Percentiles rank a stretch among this genome's conserved stretches.
phyloP scores from a whole-genome alignment of 2,329 filamentous ascomycete species.

The Phialocephala subalpina region DNA sequence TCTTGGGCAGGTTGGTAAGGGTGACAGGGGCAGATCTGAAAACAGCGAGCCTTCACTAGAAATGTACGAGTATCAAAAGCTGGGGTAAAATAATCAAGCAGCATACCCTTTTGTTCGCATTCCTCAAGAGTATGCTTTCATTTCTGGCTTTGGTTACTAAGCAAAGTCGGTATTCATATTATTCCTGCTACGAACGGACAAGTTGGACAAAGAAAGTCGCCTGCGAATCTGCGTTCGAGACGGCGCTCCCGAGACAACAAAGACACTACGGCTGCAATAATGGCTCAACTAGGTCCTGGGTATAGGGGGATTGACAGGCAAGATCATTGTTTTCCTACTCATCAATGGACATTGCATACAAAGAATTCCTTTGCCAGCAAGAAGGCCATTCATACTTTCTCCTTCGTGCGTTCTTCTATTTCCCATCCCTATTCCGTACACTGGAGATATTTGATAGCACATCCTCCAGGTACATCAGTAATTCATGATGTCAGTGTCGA shows the following conservation, averaged over 20 bases:
- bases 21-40: constrained; percentile 19
- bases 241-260: constrained; percentile 46
- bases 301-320: constrained; percentile 35
- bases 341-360: constrained; percentile 43
- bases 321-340: constrained; percentile 43
- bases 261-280: constrained; percentile 41
- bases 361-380: constrained; percentile 41
- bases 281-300: constrained; percentile 37
- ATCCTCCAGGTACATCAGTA: constrained; percentile 21
- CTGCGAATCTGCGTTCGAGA: constrained; percentile 38
- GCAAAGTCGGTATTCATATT: constrained; percentile 22
- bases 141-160: constrained; percentile 29
- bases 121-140: constrained; percentile 23
- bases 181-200: constrained; percentile 35
- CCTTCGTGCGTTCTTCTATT: constrained; percentile 30
- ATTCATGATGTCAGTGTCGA: constrained; percentile 37
- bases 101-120: constrained; percentile 29
- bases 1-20: constrained; percentile 22
- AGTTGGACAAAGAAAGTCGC: constrained; percentile 41
- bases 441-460: constrained; percentile 19
- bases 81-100: constrained; percentile 27
- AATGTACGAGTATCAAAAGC: constrained; percentile 35
- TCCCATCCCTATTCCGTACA: constrained; percentile 26
- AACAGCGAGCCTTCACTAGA: constrained; percentile 28
- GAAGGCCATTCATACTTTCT: constrained; percentile 42